Evolutionary conservation across 2,329 filamentous ascomycete genomes (phyloP).

Genomic region (Aspergillus felis): DNA sequence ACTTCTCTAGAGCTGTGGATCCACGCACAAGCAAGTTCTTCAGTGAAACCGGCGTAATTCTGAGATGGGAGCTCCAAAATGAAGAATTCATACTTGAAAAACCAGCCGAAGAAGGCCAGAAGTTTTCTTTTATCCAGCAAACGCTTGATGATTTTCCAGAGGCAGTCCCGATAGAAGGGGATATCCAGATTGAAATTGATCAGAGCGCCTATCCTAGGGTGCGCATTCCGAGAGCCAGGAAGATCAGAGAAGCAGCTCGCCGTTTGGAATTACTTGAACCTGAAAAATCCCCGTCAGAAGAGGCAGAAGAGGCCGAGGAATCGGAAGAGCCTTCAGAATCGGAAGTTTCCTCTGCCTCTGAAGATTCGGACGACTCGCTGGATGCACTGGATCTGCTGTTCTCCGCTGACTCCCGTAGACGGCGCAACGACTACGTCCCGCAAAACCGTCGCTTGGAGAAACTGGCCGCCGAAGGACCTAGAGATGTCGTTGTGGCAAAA

Average conservation of each 20-base stretch:
- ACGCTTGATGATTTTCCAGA: conserved; percentile 29
- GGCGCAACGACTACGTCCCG: neutral
- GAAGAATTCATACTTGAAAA: conserved; percentile 24
- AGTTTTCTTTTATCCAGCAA: conserved; percentile 37
- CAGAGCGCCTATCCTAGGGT: conserved; percentile 1
- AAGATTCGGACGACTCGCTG: neutral
- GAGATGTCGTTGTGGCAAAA: neutral
- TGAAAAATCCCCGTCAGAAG: neutral
- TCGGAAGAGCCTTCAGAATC: neutral
- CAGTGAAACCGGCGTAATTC: conserved; percentile 28
- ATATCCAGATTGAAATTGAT: conserved; percentile 31
- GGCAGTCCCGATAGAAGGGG: conserved; percentile 27
- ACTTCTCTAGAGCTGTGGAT: conserved; percentile 19
- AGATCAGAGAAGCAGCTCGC: conserved; percentile 4
- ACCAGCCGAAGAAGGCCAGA: conserved; percentile 4
- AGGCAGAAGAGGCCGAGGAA: neutral
- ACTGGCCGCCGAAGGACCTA: conserved; percentile 4
- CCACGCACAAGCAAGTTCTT: conserved; percentile 24
- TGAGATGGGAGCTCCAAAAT: conserved; percentile 36
- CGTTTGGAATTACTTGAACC: neutral
- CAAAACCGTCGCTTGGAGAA: conserved; percentile 27
- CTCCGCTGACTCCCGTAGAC: neutral
- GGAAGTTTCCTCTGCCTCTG: neutral
- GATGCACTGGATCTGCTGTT: neutral
- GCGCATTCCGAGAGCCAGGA: conserved; percentile 2